These are phyloP conservation scores for Juncus inflexus DNA, from an alignment of 176 grass and related monocot genomes.

Conservation along the genomic window DNA sequence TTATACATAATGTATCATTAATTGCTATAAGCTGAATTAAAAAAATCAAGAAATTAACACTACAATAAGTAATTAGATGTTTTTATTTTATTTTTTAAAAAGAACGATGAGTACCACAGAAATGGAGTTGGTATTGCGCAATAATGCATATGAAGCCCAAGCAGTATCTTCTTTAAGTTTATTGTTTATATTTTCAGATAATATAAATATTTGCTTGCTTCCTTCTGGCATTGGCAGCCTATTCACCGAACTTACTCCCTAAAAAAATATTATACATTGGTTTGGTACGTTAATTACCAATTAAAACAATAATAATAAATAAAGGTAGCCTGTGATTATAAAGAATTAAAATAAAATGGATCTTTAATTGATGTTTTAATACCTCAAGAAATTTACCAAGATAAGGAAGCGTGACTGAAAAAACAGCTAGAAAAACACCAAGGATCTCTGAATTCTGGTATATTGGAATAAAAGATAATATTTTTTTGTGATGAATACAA, in stretches of 20 bases:
- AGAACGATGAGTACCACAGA: constrained; percentile 56
- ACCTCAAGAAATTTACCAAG: constrained; percentile 88
- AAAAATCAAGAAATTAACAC: background rate
- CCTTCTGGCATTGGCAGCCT: constrained; percentile 55
- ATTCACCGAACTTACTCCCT: constrained; percentile 64
- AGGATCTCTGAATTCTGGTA: constrained; percentile 69
- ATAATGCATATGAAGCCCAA: constrained; percentile 72
- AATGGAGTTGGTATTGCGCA: constrained; percentile 78
- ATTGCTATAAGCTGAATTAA: constrained; percentile 59
- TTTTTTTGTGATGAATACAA: too few species aligned
- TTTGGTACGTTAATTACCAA: too few species aligned
- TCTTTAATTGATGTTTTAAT: background rate
- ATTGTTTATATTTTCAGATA: constrained; percentile 50
- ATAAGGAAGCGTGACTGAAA: constrained; percentile 75
- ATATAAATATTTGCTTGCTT: constrained; percentile 64
- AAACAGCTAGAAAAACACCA: constrained; percentile 67
- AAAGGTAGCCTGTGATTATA: too few species aligned
- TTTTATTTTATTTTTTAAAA: too few species aligned
- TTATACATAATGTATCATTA: constrained; percentile 49
- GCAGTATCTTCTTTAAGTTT: constrained; percentile 68
- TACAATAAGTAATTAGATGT: background rate
- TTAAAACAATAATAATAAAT: too few species aligned
- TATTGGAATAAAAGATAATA: constrained; percentile 4
- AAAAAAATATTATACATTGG: too few species aligned
- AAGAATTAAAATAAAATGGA: background rate